These are phyloP conservation scores for Stropharia rugosoannulata DNA, from an alignment of 768 basidiomycete species.

Conservation along the genomic window DNA sequence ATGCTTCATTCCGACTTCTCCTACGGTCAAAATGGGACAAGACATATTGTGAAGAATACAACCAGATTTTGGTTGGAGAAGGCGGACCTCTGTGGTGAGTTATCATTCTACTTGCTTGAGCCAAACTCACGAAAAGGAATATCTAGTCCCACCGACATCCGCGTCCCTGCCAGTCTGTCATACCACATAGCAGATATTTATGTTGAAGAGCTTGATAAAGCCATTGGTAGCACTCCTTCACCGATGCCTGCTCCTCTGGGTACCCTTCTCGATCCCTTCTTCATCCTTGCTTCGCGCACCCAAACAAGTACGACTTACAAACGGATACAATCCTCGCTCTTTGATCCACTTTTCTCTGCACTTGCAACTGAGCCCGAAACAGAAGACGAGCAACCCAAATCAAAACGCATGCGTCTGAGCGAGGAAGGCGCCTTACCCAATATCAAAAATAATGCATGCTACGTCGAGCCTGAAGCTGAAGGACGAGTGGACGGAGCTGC, in stretches of 20 bases:
- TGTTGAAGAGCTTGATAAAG: slow-evolving; percentile 84
- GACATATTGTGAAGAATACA: slow-evolving; percentile 56
- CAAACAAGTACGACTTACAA: slow-evolving; percentile 63
- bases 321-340: slow-evolving; percentile 66
- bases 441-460: slow-evolving; percentile 56
- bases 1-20: slow-evolving; percentile 82
- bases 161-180: slow-evolving; percentile 74
- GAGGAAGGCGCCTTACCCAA: slow-evolving; percentile 33
- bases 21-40: slow-evolving; percentile 69
- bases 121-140: slow-evolving; percentile 5
- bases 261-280: slow-evolving; percentile 57
- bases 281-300: slow-evolving; percentile 69
- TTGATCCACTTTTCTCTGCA: slow-evolving; percentile 66
- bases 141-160: slow-evolving; percentile 62
- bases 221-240: slow-evolving; percentile 37
- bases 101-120: not conserved
- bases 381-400: slow-evolving; percentile 39
- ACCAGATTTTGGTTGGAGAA: slow-evolving; percentile 57
- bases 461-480: slow-evolving; percentile 37
- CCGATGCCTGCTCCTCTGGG: slow-evolving; percentile 47
- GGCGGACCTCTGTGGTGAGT: slow-evolving; percentile 86
- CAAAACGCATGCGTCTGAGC: slow-evolving; percentile 47
- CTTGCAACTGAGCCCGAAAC: slow-evolving; percentile 37
- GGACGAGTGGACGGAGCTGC: slow-evolving; percentile 29
- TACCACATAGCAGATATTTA: slow-evolving; percentile 92